A percentile compares a stretch with the other conserved stretches of the same genome.
These are phyloP conservation scores for Plasmopara halstedii DNA, from an alignment of 352 stramenopile species.

Conservation along the genomic window DNA sequence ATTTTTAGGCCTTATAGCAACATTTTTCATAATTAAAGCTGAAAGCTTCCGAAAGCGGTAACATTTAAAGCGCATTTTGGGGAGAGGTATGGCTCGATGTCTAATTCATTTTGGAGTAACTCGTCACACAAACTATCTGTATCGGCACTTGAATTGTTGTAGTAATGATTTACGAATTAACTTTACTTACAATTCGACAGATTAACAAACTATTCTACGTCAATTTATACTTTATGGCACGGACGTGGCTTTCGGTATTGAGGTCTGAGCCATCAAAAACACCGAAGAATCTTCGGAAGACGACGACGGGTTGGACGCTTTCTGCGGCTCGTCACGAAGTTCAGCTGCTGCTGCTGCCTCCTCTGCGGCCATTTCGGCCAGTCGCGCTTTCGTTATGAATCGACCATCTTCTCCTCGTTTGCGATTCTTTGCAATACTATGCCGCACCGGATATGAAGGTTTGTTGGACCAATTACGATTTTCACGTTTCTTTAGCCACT, in stretches of 20 bases:
- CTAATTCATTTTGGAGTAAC: no score
- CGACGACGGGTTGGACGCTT: slow-evolving; percentile 13
- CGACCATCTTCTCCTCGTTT: slow-evolving; percentile 75
- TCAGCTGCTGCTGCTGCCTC: slow-evolving; percentile 21
- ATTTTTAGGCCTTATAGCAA: no score
- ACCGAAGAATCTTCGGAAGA: slow-evolving; percentile 5
- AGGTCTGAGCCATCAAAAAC: slow-evolving; percentile 16
- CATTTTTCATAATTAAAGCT: no score
- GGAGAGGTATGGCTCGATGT: no score
- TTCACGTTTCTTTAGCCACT: slow-evolving; percentile 80
- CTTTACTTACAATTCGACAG: slow-evolving; percentile 13
- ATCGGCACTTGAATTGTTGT: no score
- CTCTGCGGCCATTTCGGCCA: slow-evolving; percentile 64
- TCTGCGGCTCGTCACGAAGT: slow-evolving; percentile 9
- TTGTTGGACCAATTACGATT: slow-evolving; percentile 84
- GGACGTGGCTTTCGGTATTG: slow-evolving; percentile 21
- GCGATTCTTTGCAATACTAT: slow-evolving; percentile 79
- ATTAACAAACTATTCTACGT: slow-evolving; percentile 23
- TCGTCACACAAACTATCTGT: no score
- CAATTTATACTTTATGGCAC: slow-evolving; percentile 17
- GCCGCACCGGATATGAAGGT: slow-evolving; percentile 71
- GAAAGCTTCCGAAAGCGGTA: no score
- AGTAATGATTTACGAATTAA: background rate
- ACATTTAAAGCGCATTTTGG: no score
- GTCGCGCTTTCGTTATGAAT: slow-evolving; percentile 71